Base-by-base conservation (phyloP, 495 filamentous ascomycete species). In the Parathielavia hyrcaniae region DNA sequence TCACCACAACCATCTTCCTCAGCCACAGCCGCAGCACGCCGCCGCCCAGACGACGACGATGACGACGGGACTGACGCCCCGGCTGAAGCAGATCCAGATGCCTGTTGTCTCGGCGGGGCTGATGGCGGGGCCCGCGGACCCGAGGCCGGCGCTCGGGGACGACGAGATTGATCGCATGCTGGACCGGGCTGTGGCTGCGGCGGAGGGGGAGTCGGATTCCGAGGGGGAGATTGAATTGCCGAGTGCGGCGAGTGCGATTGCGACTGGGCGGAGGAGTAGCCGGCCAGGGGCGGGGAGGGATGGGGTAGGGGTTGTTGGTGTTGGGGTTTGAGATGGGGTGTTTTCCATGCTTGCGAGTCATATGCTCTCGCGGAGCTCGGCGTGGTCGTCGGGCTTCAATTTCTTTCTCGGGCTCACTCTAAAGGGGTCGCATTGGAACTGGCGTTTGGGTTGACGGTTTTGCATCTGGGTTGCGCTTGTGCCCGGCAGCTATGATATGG, bases 111-210 rank as follows among this genome's bases (percentile, higher is more conserved):
- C 75, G 0, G 64, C 69, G 7, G 76, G 77, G 7, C 61, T 75
- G 11, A 66, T 69, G 17, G 69, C 70, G 13, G 54, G 6, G 26
- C 26, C 67, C 16, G 62, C 65, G 5, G 69, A 66, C 34, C 66
- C 69, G 19, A 70, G 74, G 47, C 69, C 67, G 0, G 61, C 61
- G 4, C 46, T 78, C 23, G 65, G 65, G 1, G 76, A 74, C 13
- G 73, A 73, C 17, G 77, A 79, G 5, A 72, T 78, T 43, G 75
- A 79, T 39, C 60, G 72, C 19, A 76, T 79, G 75, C 64, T 79
- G 35, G 76, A 77, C 38, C 65, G 67, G 13, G 75, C 65, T 2
- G 70, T 63, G 9, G 72, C 70, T 6, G 72, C 68, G 26, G 71
- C 71, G 23, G 75, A 43, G 4, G 57, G 26, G 32, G 57, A 75